Evolutionary conservation across 1,139 yeast species (phyloP).

Genomic region (Chernovozyma sophiae-reginae): DNA sequence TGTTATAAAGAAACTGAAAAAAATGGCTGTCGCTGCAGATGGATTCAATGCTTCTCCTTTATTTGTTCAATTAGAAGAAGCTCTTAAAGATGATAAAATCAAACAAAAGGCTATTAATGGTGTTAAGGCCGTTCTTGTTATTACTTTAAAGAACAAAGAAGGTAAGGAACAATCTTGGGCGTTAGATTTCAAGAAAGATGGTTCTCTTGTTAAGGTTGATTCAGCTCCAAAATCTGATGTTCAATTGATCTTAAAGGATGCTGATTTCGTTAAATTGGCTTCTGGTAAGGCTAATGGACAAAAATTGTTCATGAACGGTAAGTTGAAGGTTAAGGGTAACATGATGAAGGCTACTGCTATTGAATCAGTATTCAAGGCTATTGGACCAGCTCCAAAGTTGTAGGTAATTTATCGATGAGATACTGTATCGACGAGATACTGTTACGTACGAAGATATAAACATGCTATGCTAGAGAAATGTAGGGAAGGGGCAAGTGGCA

Average conservation of each 20-base stretch:
- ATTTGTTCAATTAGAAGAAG: constrained; percentile 39
- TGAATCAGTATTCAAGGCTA: constrained; percentile 66
- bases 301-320: constrained; percentile 78
- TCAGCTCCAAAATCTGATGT: constrained; percentile 60
- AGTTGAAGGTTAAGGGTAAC: constrained; percentile 82
- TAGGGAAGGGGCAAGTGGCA: neutral
- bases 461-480: no score
- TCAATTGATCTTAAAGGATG: constrained; percentile 60
- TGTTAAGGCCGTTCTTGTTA: constrained; percentile 63
- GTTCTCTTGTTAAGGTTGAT: constrained; percentile 48
- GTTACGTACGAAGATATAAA: no score
- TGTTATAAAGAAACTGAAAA: no score
- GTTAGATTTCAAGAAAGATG: constrained; percentile 66
- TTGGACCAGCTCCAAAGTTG: constrained; percentile 53
- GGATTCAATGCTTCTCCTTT: constrained; percentile 49
- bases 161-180: constrained; percentile 66
- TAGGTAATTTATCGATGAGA: constrained; percentile 17
- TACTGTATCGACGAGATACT: no score
- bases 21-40: constrained; percentile 41
- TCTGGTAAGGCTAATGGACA: constrained; percentile 81
- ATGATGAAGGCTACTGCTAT: constrained; percentile 85
- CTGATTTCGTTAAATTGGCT: constrained; percentile 64
- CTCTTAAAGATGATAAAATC: constrained; percentile 35
- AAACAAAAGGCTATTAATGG: constrained; percentile 42
- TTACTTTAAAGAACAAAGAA: constrained; percentile 66